Conservation (phyloP, 768 basidiomycete genomes). For the Sporobolomyces phaffii region DNA sequence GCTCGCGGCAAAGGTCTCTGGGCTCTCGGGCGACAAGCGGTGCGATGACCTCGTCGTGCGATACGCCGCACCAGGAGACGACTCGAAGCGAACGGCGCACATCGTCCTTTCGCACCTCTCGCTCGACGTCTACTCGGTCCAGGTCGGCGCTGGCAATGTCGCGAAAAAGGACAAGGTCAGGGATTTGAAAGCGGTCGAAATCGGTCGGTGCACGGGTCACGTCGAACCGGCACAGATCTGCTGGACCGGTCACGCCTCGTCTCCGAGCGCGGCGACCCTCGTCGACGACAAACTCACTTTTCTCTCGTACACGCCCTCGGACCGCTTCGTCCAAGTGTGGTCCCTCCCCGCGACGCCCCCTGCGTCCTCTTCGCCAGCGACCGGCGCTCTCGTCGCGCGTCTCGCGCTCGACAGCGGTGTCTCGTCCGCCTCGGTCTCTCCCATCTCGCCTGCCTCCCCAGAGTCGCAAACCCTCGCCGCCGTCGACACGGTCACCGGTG, state of each 20-base stretch:
- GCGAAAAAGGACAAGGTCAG: conserved; percentile 35
- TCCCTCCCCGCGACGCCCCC: conserved; percentile 10
- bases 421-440: conserved; percentile 22
- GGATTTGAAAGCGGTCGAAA: conserved; percentile 28
- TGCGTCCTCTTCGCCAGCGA: neutral
- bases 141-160: neutral
- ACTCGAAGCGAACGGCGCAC: conserved; percentile 19
- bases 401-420: conserved; percentile 36
- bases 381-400: conserved; percentile 34
- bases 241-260: conserved; percentile 19
- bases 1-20: conserved; percentile 28
- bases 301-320: conserved; percentile 32
- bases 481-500: conserved; percentile 31
- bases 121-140: conserved; percentile 28
- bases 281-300: conserved; percentile 30
- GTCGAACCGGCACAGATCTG: conserved; percentile 28
- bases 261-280: neutral
- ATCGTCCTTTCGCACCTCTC: conserved; percentile 34
- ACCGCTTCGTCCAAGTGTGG: conserved; percentile 39
- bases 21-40: conserved; percentile 11
- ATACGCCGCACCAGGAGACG: conserved; percentile 23
- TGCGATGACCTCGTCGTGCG: conserved; percentile 35
- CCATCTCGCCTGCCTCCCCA: too few relatives aligned
- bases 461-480: conserved; percentile 25
- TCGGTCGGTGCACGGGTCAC: conserved; percentile 34